Base-by-base conservation (phyloP, 495 filamentous ascomycete species). In the Hypoxylon perforatum region DNA sequence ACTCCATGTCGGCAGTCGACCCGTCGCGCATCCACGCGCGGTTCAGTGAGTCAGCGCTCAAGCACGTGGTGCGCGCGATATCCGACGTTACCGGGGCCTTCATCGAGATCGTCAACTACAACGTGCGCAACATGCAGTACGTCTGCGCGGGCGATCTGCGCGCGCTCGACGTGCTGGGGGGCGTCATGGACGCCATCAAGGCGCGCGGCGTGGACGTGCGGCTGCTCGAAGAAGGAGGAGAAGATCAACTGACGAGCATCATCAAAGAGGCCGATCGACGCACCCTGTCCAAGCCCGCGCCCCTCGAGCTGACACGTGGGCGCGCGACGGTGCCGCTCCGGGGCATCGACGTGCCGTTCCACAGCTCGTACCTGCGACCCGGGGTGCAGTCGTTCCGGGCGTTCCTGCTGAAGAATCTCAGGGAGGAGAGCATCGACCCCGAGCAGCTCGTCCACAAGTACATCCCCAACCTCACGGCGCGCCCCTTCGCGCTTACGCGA, bases 311-410 rank as follows among this genome's bases (percentile, higher is more conserved):
- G 19, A 85, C 93, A 75, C 90, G 92, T 66, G 92, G 92, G 41
- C 92, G 92, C 69, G 92, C 92, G 38, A 95, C 92, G 38, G 94
- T 96, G 66, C 92, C 92, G 49, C 89, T 96, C 60, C 89, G 88
- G 73, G 92, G 92, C 50, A 96, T 96, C 69, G 92, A 96, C 68
- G 92, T 96, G 46, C 92, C 92, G 57, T 96, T 96, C 85, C 92
- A 96, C 81, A 90, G 86, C 68, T 95, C 92, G 45, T 95, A 94
- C 84, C 79, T 96, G 72, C 88, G 92, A n/a, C 92, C 90, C 11
- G 92, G 92, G 65, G 92, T 96, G 65, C 94, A 95, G 76, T 92
- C 92, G 30, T 96, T 96, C 90, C 85, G 92, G 42, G 88, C 82
- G 36, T 96, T 96, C 84, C 77, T 96, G 66, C 86, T 96, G 57